Evolutionary conservation across 345 rosid genomes (phyloP).

Genomic region (Eucalyptus leucophloia): DNA sequence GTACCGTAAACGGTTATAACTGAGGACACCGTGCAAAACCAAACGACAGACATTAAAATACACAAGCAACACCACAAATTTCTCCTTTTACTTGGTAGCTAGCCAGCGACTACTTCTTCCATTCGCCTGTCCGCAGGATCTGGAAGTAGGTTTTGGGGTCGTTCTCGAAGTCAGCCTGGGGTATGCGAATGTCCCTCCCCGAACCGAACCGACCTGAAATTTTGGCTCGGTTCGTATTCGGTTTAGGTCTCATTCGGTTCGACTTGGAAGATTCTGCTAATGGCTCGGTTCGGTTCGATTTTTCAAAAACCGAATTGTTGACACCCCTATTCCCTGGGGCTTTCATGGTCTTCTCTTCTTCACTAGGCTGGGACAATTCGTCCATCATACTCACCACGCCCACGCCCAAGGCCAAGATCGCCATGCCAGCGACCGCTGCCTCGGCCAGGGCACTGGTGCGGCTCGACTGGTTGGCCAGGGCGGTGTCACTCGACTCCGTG

Average conservation of each 20-base stretch:
- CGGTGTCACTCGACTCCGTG: not conserved
- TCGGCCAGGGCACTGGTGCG: not conserved
- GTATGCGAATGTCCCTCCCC: not conserved
- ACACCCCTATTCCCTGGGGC: not conserved
- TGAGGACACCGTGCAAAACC: not conserved
- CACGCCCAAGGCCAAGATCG: not conserved
- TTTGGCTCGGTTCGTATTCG: too few relatives aligned
- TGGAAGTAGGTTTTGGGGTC: not conserved
- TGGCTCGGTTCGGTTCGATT: too few relatives aligned
- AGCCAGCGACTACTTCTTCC: not conserved
- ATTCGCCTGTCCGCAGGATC: not conserved
- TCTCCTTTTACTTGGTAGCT: not conserved
- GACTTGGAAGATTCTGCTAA: too few relatives aligned
- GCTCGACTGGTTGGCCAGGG: not conserved
- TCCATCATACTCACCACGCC: not conserved
- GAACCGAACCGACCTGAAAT: too few relatives aligned
- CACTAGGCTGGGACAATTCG: not conserved
- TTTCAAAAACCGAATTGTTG: too few relatives aligned
- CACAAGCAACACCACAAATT: not conserved
- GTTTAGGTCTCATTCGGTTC: too few relatives aligned
- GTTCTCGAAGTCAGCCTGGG: not conserved
- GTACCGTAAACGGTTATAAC: not conserved
- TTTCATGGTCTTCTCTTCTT: not conserved
- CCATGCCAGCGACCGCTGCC: not conserved
- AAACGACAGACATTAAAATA: not conserved